Conservation (phyloP, 441 rosid genomes). For the Aquilaria agallochum region DNA sequence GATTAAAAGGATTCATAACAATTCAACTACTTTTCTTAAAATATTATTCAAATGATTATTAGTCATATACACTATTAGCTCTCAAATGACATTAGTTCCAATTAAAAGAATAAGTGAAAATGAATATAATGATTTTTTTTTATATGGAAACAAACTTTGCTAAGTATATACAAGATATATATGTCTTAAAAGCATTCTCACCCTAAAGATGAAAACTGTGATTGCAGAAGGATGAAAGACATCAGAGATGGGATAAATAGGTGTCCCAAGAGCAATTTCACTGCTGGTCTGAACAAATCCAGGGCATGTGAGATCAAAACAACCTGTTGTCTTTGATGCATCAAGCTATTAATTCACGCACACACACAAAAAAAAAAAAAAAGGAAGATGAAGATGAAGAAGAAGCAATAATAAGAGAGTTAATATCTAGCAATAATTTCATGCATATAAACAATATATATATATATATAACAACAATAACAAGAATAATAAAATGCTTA, state of each 20-base stretch:
- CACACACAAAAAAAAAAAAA: neutral
- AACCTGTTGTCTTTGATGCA: slow-evolving; percentile 51
- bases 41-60: too few species aligned
- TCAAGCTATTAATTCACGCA: slow-evolving; percentile 33
- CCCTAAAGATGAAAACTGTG: slow-evolving; percentile 44
- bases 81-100: too few species aligned
- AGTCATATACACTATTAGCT: too few species aligned
- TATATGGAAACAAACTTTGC: too few species aligned
- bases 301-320: slow-evolving; percentile 68
- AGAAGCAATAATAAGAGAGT: neutral
- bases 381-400: neutral
- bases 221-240: slow-evolving; percentile 40
- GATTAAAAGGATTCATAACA: too few species aligned
- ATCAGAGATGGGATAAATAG: slow-evolving; percentile 49
- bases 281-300: slow-evolving; percentile 70
- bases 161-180: too few species aligned
- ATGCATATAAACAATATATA: neutral
- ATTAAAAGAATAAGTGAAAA: too few species aligned
- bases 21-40: too few species aligned
- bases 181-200: slow-evolving; percentile 4
- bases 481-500: too few species aligned
- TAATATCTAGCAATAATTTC: neutral
- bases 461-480: too few species aligned
- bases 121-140: too few species aligned
- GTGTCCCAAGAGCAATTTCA: slow-evolving; percentile 56